Base-by-base conservation (phyloP, 371 early-diverging fungal genomes). In the Mortierella sp. region DNA sequence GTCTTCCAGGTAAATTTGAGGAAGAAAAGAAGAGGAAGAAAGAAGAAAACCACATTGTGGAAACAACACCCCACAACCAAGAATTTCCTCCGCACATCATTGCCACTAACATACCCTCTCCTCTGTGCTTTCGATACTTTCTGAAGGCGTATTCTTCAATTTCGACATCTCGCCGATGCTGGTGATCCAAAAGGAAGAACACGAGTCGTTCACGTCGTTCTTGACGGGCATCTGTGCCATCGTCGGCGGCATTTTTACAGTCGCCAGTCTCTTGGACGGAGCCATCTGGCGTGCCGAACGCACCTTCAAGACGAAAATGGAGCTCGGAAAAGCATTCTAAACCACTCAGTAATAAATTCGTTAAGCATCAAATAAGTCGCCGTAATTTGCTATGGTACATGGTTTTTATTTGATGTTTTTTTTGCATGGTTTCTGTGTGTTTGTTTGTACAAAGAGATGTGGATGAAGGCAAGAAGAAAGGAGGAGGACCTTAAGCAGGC, bases 121-220 rank as follows among this genome's bases (percentile, higher is more conserved):
- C n/a, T 37, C 19, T 45, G 41, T 48, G 24, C 9, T 24, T n/a
- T 29, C n/a, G n/a, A 24, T 3, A n/a, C 37, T 39, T 7, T 37
- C n/a, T 16, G 26, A 76, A 86, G 97, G 98, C 29, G 91, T 98
- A 31, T 97, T 96, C 76, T 95, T 98, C 86, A 93, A 95, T 79
- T 94, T 92, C 86, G 98, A 98, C 47, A 98, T 98, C 47, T 97
- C 98, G 14, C 98, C 99, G 0, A 97, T 98, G 97, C 86, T 94
- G 29, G 94, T 98, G 64, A 93, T 92, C 41, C 95, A 96, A 79
- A 90, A 89, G 7, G 96, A 98, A 86, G 88, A 90, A 63, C 89
- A 90, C 66, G 90, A 93, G 71, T 95, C 97, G 19, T 93, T 97
- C 64, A 78, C 93, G 14, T 92, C 93, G 71, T 96, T 98, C 77